Base-by-base conservation (phyloP, 2,329 filamentous ascomycete genomes). In the Alternaria angustiovoidea region DNA sequence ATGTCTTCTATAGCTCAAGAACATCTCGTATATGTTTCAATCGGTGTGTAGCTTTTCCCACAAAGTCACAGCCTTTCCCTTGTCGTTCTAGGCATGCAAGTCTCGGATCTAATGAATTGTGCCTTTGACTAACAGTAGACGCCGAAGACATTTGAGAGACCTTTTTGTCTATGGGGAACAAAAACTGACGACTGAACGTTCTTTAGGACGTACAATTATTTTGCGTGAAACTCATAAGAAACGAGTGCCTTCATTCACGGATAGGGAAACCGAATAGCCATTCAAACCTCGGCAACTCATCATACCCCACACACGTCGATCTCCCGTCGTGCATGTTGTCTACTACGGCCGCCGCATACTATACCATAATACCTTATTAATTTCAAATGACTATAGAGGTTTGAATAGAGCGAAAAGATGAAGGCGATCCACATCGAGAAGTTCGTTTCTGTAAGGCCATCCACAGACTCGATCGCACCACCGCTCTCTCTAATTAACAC, bases 351-450 rank as follows among this genome's bases (percentile, higher is more conserved):
- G 44, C 18, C 16, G n/a, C n/a, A n/a, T 48, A 8, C n/a, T 34
- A n/a, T 20, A 34, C n/a, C 6, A 3, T 20, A 8, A 11, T 9
- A 39, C n/a, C n/a, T 9, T 39, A 2, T 39, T 18, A 9, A 7
- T n/a, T 9, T 11, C n/a, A 3, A 11, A 9, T 20, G 7, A 20
- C 18, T 6, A 20, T 22, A 3, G 18, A 22, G 11, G 22, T 14
- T 22, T 12, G 18, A 24, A 14, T 24, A 42, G 1, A 42, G 2
- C 7, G 32, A 32, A 30, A 57, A 24, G 41, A 73, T 73, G 70
- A 70, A 70, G 48, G 68, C 67, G 7, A 64, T 73, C 24, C 51
- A 63, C 18, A 56, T 72, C 2, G 47, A 66, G 12, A 12, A 43
- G 7, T 70, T 70, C 16, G 59, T 62, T 24, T 65, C 41, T 5